phyloP scores from a whole-genome alignment of 768 basidiomycete genomes.

The Pleurotus djamor region DNA sequence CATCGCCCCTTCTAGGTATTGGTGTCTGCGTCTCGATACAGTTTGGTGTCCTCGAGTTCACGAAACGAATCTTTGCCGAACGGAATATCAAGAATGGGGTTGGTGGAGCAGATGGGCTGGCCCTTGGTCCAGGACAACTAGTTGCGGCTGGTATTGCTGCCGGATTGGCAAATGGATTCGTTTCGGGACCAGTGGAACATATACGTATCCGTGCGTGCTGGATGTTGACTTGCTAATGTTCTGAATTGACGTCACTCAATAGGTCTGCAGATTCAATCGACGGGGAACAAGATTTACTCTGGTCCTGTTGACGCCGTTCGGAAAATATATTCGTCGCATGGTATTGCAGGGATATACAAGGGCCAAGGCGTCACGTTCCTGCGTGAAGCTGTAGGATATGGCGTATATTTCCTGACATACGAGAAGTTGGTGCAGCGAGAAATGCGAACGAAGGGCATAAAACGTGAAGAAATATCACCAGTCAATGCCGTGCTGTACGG shows the following conservation, averaged over 20 bases:
- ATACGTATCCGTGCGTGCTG: conserved; percentile 84
- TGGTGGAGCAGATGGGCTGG: conserved; percentile 66
- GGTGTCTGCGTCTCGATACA: conserved; percentile 96
- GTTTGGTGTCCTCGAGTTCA: conserved; percentile 85
- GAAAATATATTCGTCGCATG: conserved; percentile 76
- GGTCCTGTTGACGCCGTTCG: conserved; percentile 89
- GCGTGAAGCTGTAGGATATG: conserved; percentile 82
- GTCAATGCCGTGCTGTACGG: conserved; percentile 83
- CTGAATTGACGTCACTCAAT: conserved; percentile 5
- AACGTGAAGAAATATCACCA: conserved; percentile 75
- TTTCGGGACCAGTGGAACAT: conserved; percentile 96
- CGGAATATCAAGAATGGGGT: conserved; percentile 56
- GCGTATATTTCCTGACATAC: conserved; percentile 88
- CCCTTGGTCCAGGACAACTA: conserved; percentile 62
- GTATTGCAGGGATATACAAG: conserved; percentile 87
- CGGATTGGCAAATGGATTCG: conserved; percentile 87
- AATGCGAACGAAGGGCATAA: conserved; percentile 69
- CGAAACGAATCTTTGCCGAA: conserved; percentile 75
- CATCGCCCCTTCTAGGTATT: conserved; percentile 89
- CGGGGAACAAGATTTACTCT: conserved; percentile 68
- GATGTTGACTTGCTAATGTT: not conserved
- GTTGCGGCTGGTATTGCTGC: conserved; percentile 79
- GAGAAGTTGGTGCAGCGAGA: conserved; percentile 90
- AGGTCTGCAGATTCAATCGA: conserved; percentile 92
- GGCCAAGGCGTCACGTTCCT: conserved; percentile 88